A percentile compares a stretch with the other conserved stretches of the same genome.
Evolutionary conservation across 768 basidiomycete genomes (phyloP).

Genomic region (Porpolomopsis calyptriformis): DNA sequence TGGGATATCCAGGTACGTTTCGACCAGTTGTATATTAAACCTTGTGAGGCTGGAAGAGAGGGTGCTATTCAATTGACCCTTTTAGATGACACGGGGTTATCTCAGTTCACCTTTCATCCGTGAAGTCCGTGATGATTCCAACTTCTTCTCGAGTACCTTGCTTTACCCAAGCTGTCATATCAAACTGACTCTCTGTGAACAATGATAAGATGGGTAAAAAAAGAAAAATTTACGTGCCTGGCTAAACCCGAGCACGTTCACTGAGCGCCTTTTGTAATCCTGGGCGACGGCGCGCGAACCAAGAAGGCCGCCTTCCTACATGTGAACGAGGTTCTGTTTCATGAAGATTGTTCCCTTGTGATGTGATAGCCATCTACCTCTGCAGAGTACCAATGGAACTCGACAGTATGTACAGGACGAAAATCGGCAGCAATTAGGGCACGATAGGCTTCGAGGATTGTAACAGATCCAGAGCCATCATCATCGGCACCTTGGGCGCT

Average conservation of each 20-base stretch:
- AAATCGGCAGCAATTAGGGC: slow-evolving; percentile 60
- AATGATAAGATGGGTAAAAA: slow-evolving; percentile 7
- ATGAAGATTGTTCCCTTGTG: too few species aligned
- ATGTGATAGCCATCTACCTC: slow-evolving; percentile 41
- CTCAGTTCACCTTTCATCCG: slow-evolving; percentile 47
- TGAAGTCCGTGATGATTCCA: slow-evolving; percentile 77
- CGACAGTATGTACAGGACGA: slow-evolving; percentile 52
- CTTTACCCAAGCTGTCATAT: slow-evolving; percentile 95
- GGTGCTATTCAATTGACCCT: slow-evolving; percentile 6
- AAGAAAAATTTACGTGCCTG: slow-evolving; percentile 37
- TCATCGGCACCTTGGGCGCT: slow-evolving; percentile 28
- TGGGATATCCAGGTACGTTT: slow-evolving; percentile 74
- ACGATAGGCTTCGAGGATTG: slow-evolving; percentile 70
- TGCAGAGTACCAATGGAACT: slow-evolving; percentile 81
- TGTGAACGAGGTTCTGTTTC: too few species aligned
- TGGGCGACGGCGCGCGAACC: slow-evolving; percentile 85
- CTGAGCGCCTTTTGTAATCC: slow-evolving; percentile 51
- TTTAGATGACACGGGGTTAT: slow-evolving; percentile 9
- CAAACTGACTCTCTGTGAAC: slow-evolving; percentile 42
- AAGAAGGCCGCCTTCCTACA: slow-evolving; percentile 73
- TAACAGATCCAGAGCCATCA: slow-evolving; percentile 67
- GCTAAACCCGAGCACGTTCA: slow-evolving; percentile 72
- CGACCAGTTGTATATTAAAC: slow-evolving; percentile 70
- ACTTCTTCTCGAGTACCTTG: slow-evolving; percentile 66
- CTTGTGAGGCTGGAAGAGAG: slow-evolving; percentile 59